These are phyloP conservation scores for Chaetoceros tenuissimus DNA, from an alignment of 108 stramenopile species.

Conservation along the genomic window DNA sequence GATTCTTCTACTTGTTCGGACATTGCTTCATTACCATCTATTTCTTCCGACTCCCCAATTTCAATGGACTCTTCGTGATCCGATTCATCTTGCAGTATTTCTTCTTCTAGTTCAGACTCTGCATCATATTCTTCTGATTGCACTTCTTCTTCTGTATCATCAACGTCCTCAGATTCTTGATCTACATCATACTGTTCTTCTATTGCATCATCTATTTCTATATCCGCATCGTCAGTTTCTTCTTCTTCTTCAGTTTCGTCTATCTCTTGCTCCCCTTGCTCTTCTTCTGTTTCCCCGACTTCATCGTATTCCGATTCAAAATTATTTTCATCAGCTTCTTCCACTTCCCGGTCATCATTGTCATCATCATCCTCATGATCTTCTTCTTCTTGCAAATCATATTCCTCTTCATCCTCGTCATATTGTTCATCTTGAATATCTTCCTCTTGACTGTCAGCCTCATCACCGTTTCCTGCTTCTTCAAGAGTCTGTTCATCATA, in stretches of 20 bases:
- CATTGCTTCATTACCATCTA: too few species aligned
- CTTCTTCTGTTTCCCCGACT: conserved; percentile 5
- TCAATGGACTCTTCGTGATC: too few species aligned
- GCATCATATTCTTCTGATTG: conserved; percentile 16
- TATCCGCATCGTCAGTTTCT: conserved; percentile 1
- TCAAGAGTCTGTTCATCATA: too few species aligned
- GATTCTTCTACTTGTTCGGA: too few species aligned
- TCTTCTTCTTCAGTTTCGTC: conserved; percentile 10
- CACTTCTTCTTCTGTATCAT: conserved; percentile 7
- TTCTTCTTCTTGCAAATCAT: too few species aligned
- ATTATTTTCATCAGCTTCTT: conserved; percentile 14
- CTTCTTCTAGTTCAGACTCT: conserved; percentile 19
- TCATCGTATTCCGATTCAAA: not conserved
- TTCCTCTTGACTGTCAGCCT: not conserved
- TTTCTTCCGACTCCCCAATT: too few species aligned
- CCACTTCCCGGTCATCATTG: conserved; percentile 13
- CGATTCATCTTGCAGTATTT: too few species aligned
- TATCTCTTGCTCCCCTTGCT: not conserved
- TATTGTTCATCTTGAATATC: not conserved
- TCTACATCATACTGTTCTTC: conserved; percentile 10
- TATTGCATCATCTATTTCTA: conserved; percentile 26
- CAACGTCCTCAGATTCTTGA: conserved; percentile 3
- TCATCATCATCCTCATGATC: too few species aligned
- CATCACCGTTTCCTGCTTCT: too few species aligned
- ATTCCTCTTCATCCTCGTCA: not conserved